Evolutionary conservation across 129 eudicot genomes (phyloP).

Genomic region (Tanacetum coccineum): DNA sequence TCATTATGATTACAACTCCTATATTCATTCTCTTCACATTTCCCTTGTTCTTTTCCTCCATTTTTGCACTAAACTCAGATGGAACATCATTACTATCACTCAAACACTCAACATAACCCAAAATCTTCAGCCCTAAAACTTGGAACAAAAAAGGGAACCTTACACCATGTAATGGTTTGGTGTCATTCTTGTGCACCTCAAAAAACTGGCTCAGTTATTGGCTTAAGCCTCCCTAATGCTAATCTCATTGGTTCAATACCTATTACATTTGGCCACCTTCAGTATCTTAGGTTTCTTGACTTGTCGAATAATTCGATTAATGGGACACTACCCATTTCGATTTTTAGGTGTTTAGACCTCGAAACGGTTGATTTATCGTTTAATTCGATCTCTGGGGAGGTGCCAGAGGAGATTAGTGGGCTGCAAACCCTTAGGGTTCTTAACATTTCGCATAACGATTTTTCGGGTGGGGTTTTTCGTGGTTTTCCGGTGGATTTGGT

Average conservation of each 20-base stretch:
- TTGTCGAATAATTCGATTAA: slow-evolving; percentile 67
- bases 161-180: slow-evolving; percentile 90
- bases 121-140: slow-evolving; percentile 48
- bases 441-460: slow-evolving; percentile 44
- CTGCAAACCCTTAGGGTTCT: slow-evolving; percentile 24
- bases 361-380: slow-evolving; percentile 48
- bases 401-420: slow-evolving; percentile 30
- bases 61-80: slow-evolving; percentile 56
- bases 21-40: slow-evolving; percentile 14
- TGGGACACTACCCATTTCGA: slow-evolving; percentile 65
- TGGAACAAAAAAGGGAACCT: slow-evolving; percentile 62
- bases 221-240: slow-evolving; percentile 50
- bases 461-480: slow-evolving; percentile 61
- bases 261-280: slow-evolving; percentile 45
- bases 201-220: slow-evolving; percentile 39
- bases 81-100: slow-evolving; percentile 70
- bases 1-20: slow-evolving; percentile 20
- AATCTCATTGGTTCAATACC: slow-evolving; percentile 68
- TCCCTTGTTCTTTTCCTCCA: slow-evolving; percentile 27
- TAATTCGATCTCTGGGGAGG: slow-evolving; percentile 51
- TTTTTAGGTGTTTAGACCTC: slow-evolving; percentile 59
- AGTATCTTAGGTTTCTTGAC: slow-evolving; percentile 54
- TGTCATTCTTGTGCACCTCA: slow-evolving; percentile 62
- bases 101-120: slow-evolving; percentile 74
- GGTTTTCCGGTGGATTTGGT: slow-evolving; percentile 55